Evolutionary conservation across 768 basidiomycete genomes (phyloP), one percentile per base, ranked within the genome.

Genomic region (Mycena rebaudengoi): DNA sequence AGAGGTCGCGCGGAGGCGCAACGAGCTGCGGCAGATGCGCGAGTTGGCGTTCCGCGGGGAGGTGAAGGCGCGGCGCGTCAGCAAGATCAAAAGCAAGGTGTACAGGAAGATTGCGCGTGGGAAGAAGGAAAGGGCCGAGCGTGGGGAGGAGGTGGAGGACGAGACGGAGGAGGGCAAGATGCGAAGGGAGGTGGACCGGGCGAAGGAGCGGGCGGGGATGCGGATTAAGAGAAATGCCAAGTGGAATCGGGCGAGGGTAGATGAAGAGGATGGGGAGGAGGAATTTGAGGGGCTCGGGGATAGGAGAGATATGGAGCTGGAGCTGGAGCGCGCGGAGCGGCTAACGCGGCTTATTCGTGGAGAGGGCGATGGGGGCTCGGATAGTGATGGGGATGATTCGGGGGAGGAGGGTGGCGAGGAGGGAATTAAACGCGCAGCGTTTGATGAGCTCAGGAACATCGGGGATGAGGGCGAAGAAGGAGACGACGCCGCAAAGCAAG

Each of bases 51-150:
- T 97, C 79, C 89, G 96, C 5, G 95, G 95, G 0, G 97, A 98
- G 69, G 81, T 87, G 33, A 96, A 97, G 74, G 93, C 95, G 18
- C 92, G 92, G 72, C 88, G 96, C 18, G 83, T 97, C 18, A 87
- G 91, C 21, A 98, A 96, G 80, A 99, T 99, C 78, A 99, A 99
- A 82, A 94, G 91, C 75, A 97, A 95, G 78, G 88, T 94, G 2
- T 99, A 95, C 74, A 84, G 96, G 28, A 90, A 91, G 67, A 82
- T 98, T 46, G 89, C 89, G 71, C 85, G 93, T 74, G 95, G 92
- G 73, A 87, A 91, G 71, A 85, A 85, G 45, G 91, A 89, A 64
- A 77, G 90, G 16, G 74, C 76, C 43, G 77, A 80, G 64, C 83
- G 85, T 60, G 82, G 82, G 33, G 77, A 81, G 18, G 85, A 78